A percentile compares a stretch with the other conserved stretches of the same genome.
Evolutionary conservation across 2,329 filamentous ascomycete genomes (phyloP).

Genomic region (Fusarium mangiferae): DNA sequence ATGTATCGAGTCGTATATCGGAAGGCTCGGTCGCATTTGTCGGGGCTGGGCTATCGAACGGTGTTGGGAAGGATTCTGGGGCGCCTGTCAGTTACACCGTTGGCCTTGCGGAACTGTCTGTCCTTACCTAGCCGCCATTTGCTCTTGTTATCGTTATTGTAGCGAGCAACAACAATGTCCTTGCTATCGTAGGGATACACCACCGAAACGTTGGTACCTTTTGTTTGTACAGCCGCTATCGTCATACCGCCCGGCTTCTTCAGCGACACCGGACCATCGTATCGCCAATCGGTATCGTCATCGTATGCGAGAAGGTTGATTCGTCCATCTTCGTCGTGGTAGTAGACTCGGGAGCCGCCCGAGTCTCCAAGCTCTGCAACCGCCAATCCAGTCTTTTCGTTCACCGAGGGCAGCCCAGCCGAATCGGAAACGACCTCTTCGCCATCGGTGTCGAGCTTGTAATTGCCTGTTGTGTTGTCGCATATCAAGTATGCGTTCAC

Average conservation of each 20-base stretch:
- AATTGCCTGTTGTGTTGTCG: conserved; percentile 25
- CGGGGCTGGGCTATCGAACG: conserved; percentile 23
- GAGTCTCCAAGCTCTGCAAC: conserved; percentile 30
- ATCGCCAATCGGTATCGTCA: conserved; percentile 37
- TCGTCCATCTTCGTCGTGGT: conserved; percentile 28
- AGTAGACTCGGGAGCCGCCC: conserved; percentile 32
- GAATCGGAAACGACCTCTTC: conserved; percentile 16
- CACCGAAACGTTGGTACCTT: conserved; percentile 30
- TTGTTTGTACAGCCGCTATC: conserved; percentile 7
- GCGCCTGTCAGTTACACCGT: not conserved
- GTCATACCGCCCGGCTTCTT: conserved; percentile 10
- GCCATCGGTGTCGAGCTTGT: conserved; percentile 11
- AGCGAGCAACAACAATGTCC: conserved; percentile 16
- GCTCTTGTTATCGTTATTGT: conserved; percentile 13
- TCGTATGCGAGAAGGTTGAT: conserved; percentile 32
- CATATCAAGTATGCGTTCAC: conserved; percentile 29
- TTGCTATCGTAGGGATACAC: conserved; percentile 27
- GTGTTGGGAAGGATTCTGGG: conserved; percentile 23
- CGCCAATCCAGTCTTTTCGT: conserved; percentile 30
- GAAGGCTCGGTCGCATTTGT: conserved; percentile 22
- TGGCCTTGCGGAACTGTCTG: accelerated
- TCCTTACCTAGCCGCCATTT: conserved; percentile 21
- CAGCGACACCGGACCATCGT: conserved; percentile 27
- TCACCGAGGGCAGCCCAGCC: conserved; percentile 14
- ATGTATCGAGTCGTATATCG: conserved; percentile 15